Evolutionary conservation across 2,329 filamentous ascomycete species (phyloP), one percentile per base, ranked within the genome.

Genomic region (Calonectria pauciramosa): DNA sequence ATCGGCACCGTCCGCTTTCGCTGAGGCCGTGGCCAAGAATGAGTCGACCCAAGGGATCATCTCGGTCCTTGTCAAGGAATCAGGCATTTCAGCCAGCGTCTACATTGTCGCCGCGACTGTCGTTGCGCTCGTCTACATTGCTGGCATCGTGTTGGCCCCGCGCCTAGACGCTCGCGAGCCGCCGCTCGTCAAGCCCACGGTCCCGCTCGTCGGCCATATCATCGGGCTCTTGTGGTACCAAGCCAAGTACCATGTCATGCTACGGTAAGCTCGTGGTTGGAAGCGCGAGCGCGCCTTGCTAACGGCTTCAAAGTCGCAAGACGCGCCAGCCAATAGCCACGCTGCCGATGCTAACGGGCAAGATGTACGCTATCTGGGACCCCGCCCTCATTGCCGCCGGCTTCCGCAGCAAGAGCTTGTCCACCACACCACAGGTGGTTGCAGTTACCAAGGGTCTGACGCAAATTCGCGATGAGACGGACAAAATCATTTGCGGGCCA

Each of bases 311-410:
- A 47, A 66, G 51, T 20, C 63, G 52, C 44, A 59, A 38, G 78
- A 76, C 81, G 13, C 60, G 30, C 49, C 41, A 82, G 54, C 72
- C 79, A 30, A 86, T 88, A 74, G 87, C 85, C 73, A 87, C 88
- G 1, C 75, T 90, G 5, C 86, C 85, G 4, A 86, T 89, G 79
- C 78, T 88, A 52, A 83, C 80, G 59, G 78, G 82, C 28, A 86
- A 86, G 66, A 82, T 87, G 34, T 90, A 90, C 76, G 79, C 88
- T 52, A 84, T 89, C 30, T 86, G 82, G 63, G 83, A 84, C 8
- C 86, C 88, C 6, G 72, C 75, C 3, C 79, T 89, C 14, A 83
- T 86, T 38, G 81, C 83, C 56, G 82, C 84, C 11, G 85, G 86
- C 13, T 84, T 87, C 73, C 84, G 86, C 44, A 82, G 82, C 51